Evolutionary conservation across 2,329 filamentous ascomycete genomes (phyloP).

Genomic region (Colletotrichum sp.): DNA sequence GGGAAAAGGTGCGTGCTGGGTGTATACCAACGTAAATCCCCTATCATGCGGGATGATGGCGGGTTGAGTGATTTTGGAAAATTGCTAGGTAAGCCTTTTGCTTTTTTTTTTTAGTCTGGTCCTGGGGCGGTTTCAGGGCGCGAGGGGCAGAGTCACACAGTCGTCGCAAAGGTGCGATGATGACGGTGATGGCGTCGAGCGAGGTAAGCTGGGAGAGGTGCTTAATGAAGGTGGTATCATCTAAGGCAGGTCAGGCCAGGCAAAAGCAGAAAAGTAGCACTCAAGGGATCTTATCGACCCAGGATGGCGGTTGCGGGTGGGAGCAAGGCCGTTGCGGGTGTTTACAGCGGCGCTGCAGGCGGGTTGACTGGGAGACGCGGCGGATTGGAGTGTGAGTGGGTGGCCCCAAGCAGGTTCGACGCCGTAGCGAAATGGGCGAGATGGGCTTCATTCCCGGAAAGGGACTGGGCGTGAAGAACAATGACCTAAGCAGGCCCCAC

Average conservation of each 20-base stretch:
- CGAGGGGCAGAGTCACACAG: neutral
- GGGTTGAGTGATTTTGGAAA: neutral
- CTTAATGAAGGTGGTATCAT: constrained; percentile 15
- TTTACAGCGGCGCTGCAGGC: constrained; percentile 14
- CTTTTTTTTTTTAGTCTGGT: neutral
- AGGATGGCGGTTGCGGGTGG: neutral
- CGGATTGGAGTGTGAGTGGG: neutral
- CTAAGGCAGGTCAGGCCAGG: neutral
- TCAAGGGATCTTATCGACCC: neutral
- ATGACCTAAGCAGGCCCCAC: constrained; percentile 15
- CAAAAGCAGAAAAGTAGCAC: neutral
- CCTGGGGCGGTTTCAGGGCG: neutral
- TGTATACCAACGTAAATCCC: neutral
- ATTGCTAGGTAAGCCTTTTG: neutral
- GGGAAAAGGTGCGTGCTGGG: neutral
- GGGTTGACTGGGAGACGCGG: constrained; percentile 17
- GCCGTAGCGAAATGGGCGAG: constrained; percentile 16
- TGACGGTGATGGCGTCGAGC: neutral
- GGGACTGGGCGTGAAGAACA: constrained; percentile 1
- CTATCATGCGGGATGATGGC: neutral
- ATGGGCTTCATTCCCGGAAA: neutral
- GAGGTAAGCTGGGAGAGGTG: neutral
- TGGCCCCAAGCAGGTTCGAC: neutral
- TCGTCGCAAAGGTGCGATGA: neutral
- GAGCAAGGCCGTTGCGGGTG: neutral